Evolutionary conservation across 768 basidiomycete genomes (phyloP), one percentile per base, ranked within the genome.

Genomic region (Hydnomerulius pinastri): DNA sequence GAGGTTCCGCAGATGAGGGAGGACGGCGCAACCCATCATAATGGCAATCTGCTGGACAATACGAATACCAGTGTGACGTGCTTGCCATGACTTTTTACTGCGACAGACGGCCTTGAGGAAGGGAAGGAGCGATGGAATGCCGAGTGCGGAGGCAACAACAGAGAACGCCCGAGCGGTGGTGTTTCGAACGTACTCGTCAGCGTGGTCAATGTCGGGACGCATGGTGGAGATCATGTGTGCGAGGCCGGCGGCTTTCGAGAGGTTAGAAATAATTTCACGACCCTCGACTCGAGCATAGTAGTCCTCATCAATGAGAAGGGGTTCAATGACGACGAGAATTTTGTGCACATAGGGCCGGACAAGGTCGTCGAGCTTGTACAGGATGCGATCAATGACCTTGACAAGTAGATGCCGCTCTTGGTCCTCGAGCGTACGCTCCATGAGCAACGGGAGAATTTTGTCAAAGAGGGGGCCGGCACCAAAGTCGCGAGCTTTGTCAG

Each of bases 181-280:
- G 70, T 99, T 99, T 52, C 96, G 90, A 4, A 98, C 96, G 58
- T 99, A 98, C 71, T 99, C 97, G 65, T 99, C 96, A 37, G 97
- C 94, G 61, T 98, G 96, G 70, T 99, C 96, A 55, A 98, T 98
- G 77, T 99, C 96, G 3, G 97, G 96, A 60, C 96, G 89, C 96
- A 99, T 98, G 17, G 96, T 99, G 29, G 97, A 99, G 62, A 99
- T 99, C 97, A 99, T 98, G 73, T 99, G 97, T 2, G 97, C 96
- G 21, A 99, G 86, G 71, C 97, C 97, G 25, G 95, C 96, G 10
- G 97, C 97, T 71, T 98, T 99, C 24, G 97, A 96, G 35, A 98
- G 76, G 70, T 98, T 99, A 61, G 92, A 96, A 59, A 98, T 99
- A 67, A 99, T 98, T 76, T 99, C 97, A 28, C 96, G 92, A 57